Conservation (phyloP, 306 rosid species). For the Cucurbita pepo region DNA sequence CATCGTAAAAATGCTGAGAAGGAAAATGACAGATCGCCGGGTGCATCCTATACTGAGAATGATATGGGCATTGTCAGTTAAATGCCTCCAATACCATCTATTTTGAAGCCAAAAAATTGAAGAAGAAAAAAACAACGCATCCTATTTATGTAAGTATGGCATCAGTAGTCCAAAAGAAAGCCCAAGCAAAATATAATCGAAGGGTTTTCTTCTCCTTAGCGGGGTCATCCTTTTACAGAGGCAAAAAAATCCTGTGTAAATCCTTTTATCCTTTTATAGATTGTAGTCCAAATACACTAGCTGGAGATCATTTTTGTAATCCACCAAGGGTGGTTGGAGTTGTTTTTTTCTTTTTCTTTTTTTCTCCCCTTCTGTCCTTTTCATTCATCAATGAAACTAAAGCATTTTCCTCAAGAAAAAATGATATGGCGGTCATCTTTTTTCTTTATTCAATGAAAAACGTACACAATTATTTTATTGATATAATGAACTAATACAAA, state of each 20-base stretch:
- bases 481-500: neutral
- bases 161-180: neutral
- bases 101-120: neutral
- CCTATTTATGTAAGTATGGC: neutral
- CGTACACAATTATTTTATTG: neutral
- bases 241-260: neutral
- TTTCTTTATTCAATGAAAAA: neutral
- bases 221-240: neutral
- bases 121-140: neutral
- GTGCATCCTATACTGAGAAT: constrained; percentile 93
- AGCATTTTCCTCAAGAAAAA: no score
- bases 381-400: no score
- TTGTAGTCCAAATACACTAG: neutral
- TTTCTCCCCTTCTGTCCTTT: no score
- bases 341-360: no score
- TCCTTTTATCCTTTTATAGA: neutral
- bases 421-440: neutral
- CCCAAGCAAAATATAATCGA: neutral
- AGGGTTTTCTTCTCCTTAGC: neutral
- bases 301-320: neutral
- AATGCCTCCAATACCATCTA: neutral
- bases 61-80: constrained; percentile 9
- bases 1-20: constrained; percentile 77
- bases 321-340: no score
- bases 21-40: constrained; percentile 92